phyloP scores from a whole-genome alignment of 768 basidiomycete species.

The Trichaptum fuscoviolaceum region DNA sequence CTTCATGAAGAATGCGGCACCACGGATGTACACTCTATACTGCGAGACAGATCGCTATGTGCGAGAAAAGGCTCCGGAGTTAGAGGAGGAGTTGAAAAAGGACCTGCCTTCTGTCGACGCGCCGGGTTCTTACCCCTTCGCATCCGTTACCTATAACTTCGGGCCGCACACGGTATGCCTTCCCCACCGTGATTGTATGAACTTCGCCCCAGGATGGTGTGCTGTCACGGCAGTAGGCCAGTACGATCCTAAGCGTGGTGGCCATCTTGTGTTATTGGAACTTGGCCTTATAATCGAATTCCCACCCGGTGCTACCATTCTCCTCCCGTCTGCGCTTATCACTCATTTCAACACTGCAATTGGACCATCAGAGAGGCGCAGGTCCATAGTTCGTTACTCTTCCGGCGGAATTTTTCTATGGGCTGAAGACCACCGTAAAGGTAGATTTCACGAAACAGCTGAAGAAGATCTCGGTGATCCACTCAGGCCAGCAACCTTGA shows the following conservation, averaged over 20 bases:
- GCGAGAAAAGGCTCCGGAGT: too few species aligned
- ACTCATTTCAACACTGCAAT: slow-evolving; percentile 15
- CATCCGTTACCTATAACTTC: slow-evolving; percentile 9
- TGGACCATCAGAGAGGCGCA: slow-evolving; percentile 7
- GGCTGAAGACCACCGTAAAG: too few species aligned
- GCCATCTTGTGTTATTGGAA: slow-evolving; percentile 17
- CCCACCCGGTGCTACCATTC: slow-evolving; percentile 15
- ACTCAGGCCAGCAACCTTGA: too few species aligned
- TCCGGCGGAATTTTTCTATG: slow-evolving; percentile 14
- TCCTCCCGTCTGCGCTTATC: slow-evolving; percentile 18
- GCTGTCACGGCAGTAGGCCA: slow-evolving; percentile 14
- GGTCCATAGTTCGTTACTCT: slow-evolving; percentile 16
- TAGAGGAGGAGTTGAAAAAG: too few species aligned
- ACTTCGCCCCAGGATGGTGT: slow-evolving; percentile 10
- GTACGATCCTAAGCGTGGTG: slow-evolving; percentile 13
- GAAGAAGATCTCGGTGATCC: too few species aligned
- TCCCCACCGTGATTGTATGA: slow-evolving; percentile 8
- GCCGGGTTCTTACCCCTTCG: not conserved
- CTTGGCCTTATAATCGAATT: slow-evolving; percentile 17
- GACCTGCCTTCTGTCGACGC: too few species aligned
- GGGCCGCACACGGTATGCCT: slow-evolving; percentile 8
- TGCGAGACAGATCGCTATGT: too few species aligned
- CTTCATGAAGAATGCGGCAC: too few species aligned
- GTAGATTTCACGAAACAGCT: not conserved
- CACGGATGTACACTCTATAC: too few species aligned